Percentiles rank a stretch among this genome's conserved stretches.
These are phyloP conservation scores for Ministeria vibrans DNA, from an alignment of 78 protist genomes.

Conservation along the genomic window DNA sequence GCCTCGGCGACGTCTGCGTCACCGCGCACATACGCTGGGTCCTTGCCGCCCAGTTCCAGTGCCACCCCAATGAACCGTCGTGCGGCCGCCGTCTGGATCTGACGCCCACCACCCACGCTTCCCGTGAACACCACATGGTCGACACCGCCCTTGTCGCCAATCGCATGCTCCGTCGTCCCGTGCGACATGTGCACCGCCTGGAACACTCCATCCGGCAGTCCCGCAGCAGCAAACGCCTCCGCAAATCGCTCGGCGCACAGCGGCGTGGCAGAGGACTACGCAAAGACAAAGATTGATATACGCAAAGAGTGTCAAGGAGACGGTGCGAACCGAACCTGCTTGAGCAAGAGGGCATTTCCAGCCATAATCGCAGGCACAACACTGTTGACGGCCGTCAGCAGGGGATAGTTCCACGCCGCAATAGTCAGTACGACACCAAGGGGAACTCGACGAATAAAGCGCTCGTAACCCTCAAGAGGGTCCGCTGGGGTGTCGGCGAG, in stretches of 20 bases:
- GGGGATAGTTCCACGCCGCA: conserved; percentile 38
- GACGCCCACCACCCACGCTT: conserved; percentile 12
- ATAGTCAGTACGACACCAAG: conserved; percentile 12
- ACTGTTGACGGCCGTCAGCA: conserved; percentile 26
- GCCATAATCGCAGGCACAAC: conserved; percentile 29
- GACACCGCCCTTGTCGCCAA: conserved; percentile 14
- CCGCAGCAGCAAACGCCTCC: conserved; percentile 12
- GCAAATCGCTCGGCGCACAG: conserved; percentile 29
- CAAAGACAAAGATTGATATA: neutral
- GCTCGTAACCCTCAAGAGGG: neutral
- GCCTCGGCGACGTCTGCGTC: conserved; percentile 3
- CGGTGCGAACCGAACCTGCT: neutral
- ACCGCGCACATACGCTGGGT: conserved; percentile 23
- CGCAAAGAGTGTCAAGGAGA: neutral
- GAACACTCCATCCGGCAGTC: conserved; percentile 21
- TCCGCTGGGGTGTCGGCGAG: neutral
- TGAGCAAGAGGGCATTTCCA: neutral
- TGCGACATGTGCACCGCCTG: conserved; percentile 19
- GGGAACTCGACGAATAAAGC: conserved; percentile 28
- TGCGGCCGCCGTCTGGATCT: neutral
- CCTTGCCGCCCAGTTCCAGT: conserved; percentile 29
- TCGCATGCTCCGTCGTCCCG: neutral
- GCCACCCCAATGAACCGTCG: conserved; percentile 6
- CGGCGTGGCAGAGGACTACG: neutral
- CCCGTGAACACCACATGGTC: conserved; percentile 21